These are phyloP conservation scores for Colletotrichum sp. DNA, from an alignment of 2,329 filamentous ascomycete species.

Conservation along the genomic window DNA sequence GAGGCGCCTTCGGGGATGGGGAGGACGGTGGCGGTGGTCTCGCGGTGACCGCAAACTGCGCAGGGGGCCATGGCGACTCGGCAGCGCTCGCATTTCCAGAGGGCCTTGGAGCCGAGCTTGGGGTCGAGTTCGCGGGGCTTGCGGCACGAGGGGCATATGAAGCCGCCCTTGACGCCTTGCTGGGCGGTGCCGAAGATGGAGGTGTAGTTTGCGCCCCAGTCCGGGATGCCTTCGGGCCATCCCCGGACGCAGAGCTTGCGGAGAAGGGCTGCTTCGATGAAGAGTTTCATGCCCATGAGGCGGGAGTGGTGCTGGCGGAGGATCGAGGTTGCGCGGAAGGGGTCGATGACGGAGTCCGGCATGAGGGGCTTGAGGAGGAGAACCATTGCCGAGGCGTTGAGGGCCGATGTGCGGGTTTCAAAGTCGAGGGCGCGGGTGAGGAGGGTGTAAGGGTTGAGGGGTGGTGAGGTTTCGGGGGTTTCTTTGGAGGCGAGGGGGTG, in stretches of 20 bases:
- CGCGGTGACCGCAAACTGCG: slow-evolving; percentile 61
- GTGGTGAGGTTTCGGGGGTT: slow-evolving; percentile 26
- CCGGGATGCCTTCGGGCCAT: slow-evolving; percentile 55
- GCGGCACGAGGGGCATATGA: slow-evolving; percentile 59
- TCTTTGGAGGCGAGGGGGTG: slow-evolving; percentile 37
- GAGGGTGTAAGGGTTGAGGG: slow-evolving; percentile 60
- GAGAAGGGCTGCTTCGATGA: slow-evolving; percentile 63
- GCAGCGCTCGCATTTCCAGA: slow-evolving; percentile 66
- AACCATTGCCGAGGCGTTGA: slow-evolving; percentile 65
- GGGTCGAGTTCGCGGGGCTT: slow-evolving; percentile 61
- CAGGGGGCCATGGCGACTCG: slow-evolving; percentile 57
- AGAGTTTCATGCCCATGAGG: slow-evolving; percentile 62
- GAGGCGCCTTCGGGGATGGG: slow-evolving; percentile 1
- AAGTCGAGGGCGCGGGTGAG: slow-evolving; percentile 59
- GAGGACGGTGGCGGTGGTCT: slow-evolving; percentile 43
- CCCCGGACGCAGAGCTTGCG: slow-evolving; percentile 65
- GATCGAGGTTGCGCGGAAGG: slow-evolving; percentile 58
- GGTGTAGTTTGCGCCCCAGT: slow-evolving; percentile 60
- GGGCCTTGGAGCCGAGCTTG: slow-evolving; percentile 42
- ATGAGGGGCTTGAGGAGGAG: slow-evolving; percentile 63
- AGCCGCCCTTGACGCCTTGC: slow-evolving; percentile 56
- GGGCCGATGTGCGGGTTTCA: slow-evolving; percentile 58
- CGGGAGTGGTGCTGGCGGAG: slow-evolving; percentile 64
- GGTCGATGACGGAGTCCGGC: slow-evolving; percentile 57
- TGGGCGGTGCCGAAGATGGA: slow-evolving; percentile 59